A percentile compares a stretch with the other conserved stretches of the same genome.
These are phyloP conservation scores for Chiua virens DNA, from an alignment of 768 basidiomycete species.

Conservation along the genomic window DNA sequence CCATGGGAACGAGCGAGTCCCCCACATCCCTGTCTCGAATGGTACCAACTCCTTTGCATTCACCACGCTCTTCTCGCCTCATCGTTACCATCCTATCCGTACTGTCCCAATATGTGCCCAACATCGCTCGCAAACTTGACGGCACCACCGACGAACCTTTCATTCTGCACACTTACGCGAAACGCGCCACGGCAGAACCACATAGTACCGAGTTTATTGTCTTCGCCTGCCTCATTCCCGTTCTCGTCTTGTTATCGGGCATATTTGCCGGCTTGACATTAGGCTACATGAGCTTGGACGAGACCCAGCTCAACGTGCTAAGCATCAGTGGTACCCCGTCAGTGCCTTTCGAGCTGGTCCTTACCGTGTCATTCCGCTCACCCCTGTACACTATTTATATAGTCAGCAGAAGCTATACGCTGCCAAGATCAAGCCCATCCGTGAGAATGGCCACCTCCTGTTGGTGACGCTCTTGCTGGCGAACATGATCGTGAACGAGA, in stretches of 20 bases:
- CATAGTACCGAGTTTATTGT: slow-evolving; percentile 35
- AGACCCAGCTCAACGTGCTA: slow-evolving; percentile 87
- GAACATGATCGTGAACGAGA: slow-evolving; percentile 92
- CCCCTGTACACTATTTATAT: not conserved
- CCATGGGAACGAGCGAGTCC: not conserved
- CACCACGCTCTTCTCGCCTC: slow-evolving; percentile 43
- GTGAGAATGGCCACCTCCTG: slow-evolving; percentile 78
- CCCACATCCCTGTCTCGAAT: slow-evolving; percentile 30
- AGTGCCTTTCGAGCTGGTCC: slow-evolving; percentile 27
- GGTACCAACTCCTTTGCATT: slow-evolving; percentile 35
- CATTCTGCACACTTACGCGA: slow-evolving; percentile 28
- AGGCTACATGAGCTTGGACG: slow-evolving; percentile 91
- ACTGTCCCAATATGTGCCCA: slow-evolving; percentile 45
- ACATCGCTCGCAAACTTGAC: slow-evolving; percentile 30
- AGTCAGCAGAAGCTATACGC: slow-evolving; percentile 82
- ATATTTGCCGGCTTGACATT: slow-evolving; percentile 90
- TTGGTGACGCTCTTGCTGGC: slow-evolving; percentile 81
- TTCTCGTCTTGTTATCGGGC: slow-evolving; percentile 81
- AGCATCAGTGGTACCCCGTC: slow-evolving; percentile 83
- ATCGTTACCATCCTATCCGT: slow-evolving; percentile 45
- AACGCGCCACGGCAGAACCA: slow-evolving; percentile 25
- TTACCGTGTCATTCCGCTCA: not conserved
- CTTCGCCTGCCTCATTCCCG: slow-evolving; percentile 66
- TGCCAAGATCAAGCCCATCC: slow-evolving; percentile 82
- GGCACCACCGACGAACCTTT: slow-evolving; percentile 7